phyloP scores from a whole-genome alignment of 257 asterid genomes.

The Solanum okadae region DNA sequence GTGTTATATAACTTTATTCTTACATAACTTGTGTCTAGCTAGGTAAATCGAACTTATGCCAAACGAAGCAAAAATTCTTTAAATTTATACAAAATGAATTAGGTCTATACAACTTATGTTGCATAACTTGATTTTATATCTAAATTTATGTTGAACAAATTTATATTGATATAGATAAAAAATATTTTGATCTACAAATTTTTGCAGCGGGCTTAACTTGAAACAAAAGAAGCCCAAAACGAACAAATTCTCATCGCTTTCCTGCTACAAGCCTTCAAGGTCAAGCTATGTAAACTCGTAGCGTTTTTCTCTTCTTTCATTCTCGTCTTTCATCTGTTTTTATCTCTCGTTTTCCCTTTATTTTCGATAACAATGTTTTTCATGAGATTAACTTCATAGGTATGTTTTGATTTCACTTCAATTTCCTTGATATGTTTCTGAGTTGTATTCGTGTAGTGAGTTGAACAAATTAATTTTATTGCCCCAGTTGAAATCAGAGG shows the following conservation, averaged over 20 bases:
- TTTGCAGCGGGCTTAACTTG: not conserved
- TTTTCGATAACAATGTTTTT: not conserved
- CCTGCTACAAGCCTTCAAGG: not conserved
- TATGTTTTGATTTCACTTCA: not conserved
- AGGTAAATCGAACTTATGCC: not conserved
- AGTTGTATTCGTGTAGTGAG: not conserved
- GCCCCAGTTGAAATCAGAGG: too few species aligned
- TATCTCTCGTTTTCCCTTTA: not conserved
- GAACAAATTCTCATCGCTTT: not conserved
- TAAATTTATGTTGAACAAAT: not conserved
- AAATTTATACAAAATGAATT: not conserved
- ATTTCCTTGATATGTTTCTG: not conserved
- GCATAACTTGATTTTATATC: too few species aligned
- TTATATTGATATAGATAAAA: too few species aligned
- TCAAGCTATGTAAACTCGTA: not conserved
- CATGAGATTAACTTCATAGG: not conserved
- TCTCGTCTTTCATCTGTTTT: accelerated
- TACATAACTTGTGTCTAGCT: too few species aligned
- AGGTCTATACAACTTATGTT: not conserved
- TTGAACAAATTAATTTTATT: not conserved
- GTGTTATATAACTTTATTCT: not conserved
- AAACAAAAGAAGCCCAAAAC: not conserved
- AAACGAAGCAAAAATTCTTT: too few species aligned
- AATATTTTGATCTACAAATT: too few species aligned
- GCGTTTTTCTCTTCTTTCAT: not conserved